These are phyloP conservation scores for Fomitopsis palustris DNA, from an alignment of 1,284 basidiomycete species.

Conservation along the genomic window DNA sequence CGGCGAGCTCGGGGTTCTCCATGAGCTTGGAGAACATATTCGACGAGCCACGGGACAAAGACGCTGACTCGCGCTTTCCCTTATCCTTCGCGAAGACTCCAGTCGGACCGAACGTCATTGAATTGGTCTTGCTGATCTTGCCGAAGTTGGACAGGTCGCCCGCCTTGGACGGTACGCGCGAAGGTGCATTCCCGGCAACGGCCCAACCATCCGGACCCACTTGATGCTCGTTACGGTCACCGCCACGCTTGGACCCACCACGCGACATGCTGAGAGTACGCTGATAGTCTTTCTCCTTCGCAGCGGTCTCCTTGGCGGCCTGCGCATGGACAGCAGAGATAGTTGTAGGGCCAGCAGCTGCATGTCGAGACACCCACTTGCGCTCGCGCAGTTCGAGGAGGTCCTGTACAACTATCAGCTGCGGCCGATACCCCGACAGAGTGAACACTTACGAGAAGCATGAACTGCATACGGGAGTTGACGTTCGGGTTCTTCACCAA, in stretches of 20 bases:
- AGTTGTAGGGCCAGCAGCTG: conserved; percentile 80
- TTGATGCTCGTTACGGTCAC: conserved; percentile 58
- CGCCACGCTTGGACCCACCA: conserved; percentile 84
- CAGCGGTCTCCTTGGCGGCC: conserved; percentile 57
- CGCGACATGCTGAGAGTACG: conserved; percentile 58
- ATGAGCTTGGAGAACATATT: conserved; percentile 89
- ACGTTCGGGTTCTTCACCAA: conserved; percentile 73
- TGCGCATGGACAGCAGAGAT: conserved; percentile 81
- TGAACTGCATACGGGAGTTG: conserved; percentile 88
- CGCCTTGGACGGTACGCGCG: conserved; percentile 70
- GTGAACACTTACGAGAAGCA: conserved; percentile 72
- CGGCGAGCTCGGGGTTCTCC: conserved; percentile 50
- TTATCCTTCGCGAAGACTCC: conserved; percentile 67
- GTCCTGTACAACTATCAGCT: conserved; percentile 20
- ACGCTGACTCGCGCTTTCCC: conserved; percentile 56
- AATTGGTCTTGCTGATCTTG: conserved; percentile 66
- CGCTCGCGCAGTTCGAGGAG: conserved; percentile 85
- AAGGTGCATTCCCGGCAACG: conserved; percentile 52
- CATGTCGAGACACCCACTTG: conserved; percentile 77
- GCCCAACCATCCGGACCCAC: conserved; percentile 82
- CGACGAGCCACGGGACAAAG: conserved; percentile 74
- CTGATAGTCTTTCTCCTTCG: conserved; percentile 57
- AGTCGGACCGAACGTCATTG: conserved; percentile 72
- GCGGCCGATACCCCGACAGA: background rate
- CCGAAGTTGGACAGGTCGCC: conserved; percentile 88